phyloP scores from a whole-genome alignment of 768 basidiomycete species.

The Phaeotremella skinneri region DNA sequence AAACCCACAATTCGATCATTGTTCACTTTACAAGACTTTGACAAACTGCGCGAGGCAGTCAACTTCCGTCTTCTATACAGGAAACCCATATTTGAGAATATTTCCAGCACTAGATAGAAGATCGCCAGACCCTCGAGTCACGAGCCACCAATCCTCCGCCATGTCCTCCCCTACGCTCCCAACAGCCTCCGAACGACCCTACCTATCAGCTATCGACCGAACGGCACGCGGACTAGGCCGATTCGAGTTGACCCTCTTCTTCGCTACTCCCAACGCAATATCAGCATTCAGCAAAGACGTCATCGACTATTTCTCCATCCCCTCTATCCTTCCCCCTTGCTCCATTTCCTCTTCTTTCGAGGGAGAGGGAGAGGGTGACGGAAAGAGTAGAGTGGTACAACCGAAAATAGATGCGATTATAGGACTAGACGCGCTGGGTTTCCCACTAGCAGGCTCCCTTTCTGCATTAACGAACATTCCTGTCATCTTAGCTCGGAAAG shows the following conservation, averaged over 20 bases:
- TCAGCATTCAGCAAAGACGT: not conserved
- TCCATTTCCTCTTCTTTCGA: too few species aligned
- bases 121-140: not conserved
- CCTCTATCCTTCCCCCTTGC: not conserved
- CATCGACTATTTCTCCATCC: not conserved
- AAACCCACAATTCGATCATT: too few species aligned
- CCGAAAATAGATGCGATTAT: constrained; percentile 4
- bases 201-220: constrained; percentile 8
- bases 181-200: not conserved
- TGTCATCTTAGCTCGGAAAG: not conserved
- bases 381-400: not conserved
- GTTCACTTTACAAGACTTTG: too few species aligned
- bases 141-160: not conserved
- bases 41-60: too few species aligned
- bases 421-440: constrained; percentile 8
- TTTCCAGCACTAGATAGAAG: not conserved
- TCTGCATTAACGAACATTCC: not conserved
- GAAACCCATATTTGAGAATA: too few species aligned
- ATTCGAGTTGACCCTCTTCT: constrained; percentile 11
- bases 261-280: constrained; percentile 1
- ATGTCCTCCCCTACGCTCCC: not conserved
- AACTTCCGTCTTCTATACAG: too few species aligned
- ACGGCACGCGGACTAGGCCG: constrained; percentile 7
- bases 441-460: constrained; percentile 6
- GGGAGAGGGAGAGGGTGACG: too few species aligned